Percentiles rank a stretch among this genome's conserved stretches.
phyloP scores from a whole-genome alignment of 2,329 filamentous ascomycete species.

The Daldinia sp. region DNA sequence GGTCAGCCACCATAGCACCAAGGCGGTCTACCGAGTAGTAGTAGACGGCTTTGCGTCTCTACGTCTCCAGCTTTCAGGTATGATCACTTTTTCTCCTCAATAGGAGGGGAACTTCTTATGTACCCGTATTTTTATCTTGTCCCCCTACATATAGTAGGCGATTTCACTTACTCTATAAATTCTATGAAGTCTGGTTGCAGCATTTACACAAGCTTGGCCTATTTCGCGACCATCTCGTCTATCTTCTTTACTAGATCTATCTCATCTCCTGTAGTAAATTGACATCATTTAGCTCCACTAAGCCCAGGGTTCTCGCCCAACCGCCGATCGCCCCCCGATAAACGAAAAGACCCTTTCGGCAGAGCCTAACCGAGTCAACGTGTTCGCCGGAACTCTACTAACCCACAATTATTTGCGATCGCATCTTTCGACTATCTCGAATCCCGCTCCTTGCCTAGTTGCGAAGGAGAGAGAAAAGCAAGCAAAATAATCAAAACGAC shows the following conservation, averaged over 20 bases:
- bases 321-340: constrained; percentile 31
- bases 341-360: constrained; percentile 24
- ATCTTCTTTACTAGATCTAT: constrained; percentile 4
- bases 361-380: constrained; percentile 31
- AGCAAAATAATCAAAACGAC: constrained; percentile 6
- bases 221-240: constrained; percentile 1
- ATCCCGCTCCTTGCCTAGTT: constrained; percentile 1
- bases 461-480: constrained; percentile 5
- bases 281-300: constrained; percentile 46
- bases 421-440: constrained; percentile 14
- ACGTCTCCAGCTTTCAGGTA: constrained; percentile 32
- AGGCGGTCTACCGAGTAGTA: constrained; percentile 31
- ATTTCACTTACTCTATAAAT: constrained; percentile 9
- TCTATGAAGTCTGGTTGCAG: not conserved
- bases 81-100: constrained; percentile 24
- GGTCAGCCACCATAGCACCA: constrained; percentile 26
- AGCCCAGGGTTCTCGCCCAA: constrained; percentile 35
- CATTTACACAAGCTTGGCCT: not conserved
- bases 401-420: constrained; percentile 33
- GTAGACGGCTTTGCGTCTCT: constrained; percentile 12
- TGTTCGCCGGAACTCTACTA: constrained; percentile 24
- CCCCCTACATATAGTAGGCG: not conserved
- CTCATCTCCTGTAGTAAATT: constrained; percentile 25
- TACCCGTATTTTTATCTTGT: constrained; percentile 7
- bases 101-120: constrained; percentile 8